Evolutionary conservation across 1,284 basidiomycete species (phyloP), one percentile per base, ranked within the genome.

Genomic region (Irpex rosettiformis): DNA sequence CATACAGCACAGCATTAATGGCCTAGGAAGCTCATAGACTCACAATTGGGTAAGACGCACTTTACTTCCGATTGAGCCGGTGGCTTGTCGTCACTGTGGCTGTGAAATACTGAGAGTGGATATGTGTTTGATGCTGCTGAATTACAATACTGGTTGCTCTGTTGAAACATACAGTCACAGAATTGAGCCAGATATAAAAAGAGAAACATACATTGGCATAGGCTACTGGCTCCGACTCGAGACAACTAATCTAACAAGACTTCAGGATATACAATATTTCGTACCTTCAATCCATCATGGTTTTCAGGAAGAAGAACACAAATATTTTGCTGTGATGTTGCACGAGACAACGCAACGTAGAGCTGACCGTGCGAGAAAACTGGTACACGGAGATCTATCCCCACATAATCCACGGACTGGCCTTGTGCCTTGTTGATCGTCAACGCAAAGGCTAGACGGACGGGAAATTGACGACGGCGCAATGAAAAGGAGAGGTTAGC

Each of bases 371-470:
- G 77, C 1, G 69, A 40, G 59, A 79, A 79, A 0, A 79, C 75
- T 0, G 72, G 69, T 4, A 58, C 55, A 0, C 67, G 70, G 1
- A 79, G 56, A 62, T 76, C 68, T 2, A 75, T 54, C 0, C 70
- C 72, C 1, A 73, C 68, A 52, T 54, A 25, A 5, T 67, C 57
- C 1, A 74, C 62, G 0, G 73, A 77, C 59, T 79, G 78, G 0
- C 79, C 78, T 64, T 81, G 78, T 0, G 72, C 33, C 56, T 78
- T 79, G 63, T 79, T 79, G 58, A 79, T 76, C 3, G 70, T 73
- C 57, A 79, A 72, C 7, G 74, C 70, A 67, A 78, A 79, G 3
- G 76, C 75, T 1, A 77, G 67, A 0, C 65, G 62, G 0, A 78
- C 62, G 8, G 77, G 76, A 64, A 77, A 78, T 61, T 79, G 76